Evolutionary conservation across 352 stramenopile genomes (phyloP), one percentile per base, ranked within the genome.

Genomic region (Phytopythium kandeliae): DNA sequence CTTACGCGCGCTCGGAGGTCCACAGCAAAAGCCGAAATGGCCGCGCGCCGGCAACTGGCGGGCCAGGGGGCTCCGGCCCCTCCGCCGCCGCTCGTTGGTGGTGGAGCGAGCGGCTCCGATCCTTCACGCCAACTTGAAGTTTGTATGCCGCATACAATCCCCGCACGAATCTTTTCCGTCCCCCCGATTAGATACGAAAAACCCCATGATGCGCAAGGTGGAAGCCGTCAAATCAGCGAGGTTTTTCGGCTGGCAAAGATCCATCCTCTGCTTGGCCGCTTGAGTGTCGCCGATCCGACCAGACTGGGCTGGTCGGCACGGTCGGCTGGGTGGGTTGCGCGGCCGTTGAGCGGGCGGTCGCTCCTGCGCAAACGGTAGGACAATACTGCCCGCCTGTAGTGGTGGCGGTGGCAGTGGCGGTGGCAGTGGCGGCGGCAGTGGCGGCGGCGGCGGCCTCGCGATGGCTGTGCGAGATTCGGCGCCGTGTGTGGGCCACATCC

Each of bases 11-110:
- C 44, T 54, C 61, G 51, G 44, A 38, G 57, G 50, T 47, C 37
- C 22, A 60, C 35, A 43, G 34, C 68, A 86, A 86, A 86, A 85
- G 72, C 63, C 62, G 69, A 74, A 89, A 83, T 89, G 64, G 13
- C 9, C 10, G 7, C 2, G 7, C 1, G 38, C 15, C 51, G 37
- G 40, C 46, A 30, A 64, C 38, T 30, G 21, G 19, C 38, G 21
- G 38, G 25, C 30, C 38, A 4, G 12, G 1, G 13, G n/a, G n/a
- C n/a, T n/a, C n/a, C n/a, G n/a, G n/a, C n/a, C n/a, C n/a, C 17
- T 44, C 21, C 37, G n/a, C 37, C 37, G n/a, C 38, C 38, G 4
- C 12, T 30, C 21, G 12, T 46, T 46, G 22, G 40, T 46, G 40
- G 40, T 13, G 35, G 17, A 2, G n/a, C 12, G 36, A 9, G 13